phyloP scores from a whole-genome alignment of 2,329 filamentous ascomycete genomes.

The Calonectria honghensis region DNA sequence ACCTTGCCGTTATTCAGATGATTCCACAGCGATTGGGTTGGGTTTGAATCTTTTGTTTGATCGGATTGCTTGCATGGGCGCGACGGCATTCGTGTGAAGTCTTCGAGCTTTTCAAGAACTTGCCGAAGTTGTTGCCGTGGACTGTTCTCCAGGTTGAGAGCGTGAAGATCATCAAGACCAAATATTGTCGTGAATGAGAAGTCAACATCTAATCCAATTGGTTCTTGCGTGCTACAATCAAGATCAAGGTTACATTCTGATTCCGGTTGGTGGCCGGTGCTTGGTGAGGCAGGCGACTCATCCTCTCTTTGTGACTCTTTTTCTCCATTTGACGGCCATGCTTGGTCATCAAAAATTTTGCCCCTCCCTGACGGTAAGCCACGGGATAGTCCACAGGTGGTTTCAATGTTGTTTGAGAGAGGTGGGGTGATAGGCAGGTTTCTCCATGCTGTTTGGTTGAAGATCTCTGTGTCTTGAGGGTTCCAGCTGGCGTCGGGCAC shows the following conservation, averaged over 20 bases:
- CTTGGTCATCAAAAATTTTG: background rate
- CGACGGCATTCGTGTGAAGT: background rate
- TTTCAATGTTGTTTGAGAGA: background rate
- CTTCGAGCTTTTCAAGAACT: background rate
- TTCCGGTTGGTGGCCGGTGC: background rate
- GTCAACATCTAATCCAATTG: background rate
- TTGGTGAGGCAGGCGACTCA: background rate
- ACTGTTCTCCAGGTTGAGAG: background rate
- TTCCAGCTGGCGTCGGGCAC: background rate
- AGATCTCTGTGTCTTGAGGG: background rate
- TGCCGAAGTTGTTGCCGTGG: background rate
- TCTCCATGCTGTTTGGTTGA: background rate
- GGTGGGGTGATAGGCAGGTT: background rate
- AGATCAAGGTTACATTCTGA: too few species aligned
- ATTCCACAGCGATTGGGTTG: background rate
- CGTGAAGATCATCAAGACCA: background rate
- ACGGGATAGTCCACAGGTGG: background rate
- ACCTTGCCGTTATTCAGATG: slow-evolving; percentile 4
- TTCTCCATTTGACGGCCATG: background rate
- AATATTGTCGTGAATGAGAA: slow-evolving; percentile 4
- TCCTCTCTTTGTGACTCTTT: background rate
- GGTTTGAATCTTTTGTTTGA: background rate
- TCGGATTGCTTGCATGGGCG: background rate
- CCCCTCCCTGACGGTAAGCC: background rate
- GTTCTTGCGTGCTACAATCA: background rate